phyloP scores from a whole-genome alignment of 2,329 filamentous ascomycete species.

The Pseudogymnoascus sp. region DNA sequence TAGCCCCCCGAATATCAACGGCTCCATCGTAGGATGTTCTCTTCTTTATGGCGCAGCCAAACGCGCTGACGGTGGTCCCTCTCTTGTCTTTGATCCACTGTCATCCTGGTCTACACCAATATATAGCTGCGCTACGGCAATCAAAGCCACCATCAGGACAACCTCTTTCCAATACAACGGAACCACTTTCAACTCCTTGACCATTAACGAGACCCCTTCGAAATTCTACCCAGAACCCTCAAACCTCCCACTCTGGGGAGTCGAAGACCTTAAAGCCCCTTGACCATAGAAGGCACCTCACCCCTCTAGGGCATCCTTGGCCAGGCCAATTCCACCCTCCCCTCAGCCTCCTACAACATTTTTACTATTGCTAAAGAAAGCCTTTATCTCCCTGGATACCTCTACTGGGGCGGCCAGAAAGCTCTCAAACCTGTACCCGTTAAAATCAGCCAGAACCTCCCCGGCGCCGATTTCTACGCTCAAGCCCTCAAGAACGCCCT shows the following conservation, averaged over 20 bases:
- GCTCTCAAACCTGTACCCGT: background rate
- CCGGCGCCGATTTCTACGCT: slow-evolving; percentile 6
- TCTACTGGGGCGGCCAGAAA: background rate
- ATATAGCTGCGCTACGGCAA: slow-evolving; percentile 37
- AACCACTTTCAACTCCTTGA: slow-evolving; percentile 31
- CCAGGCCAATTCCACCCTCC: slow-evolving; percentile 23
- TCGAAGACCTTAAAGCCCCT: slow-evolving; percentile 29
- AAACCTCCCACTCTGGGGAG: slow-evolving; percentile 31
- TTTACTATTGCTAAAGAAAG: background rate
- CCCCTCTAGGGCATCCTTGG: slow-evolving; percentile 38
- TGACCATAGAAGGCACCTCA: slow-evolving; percentile 21
- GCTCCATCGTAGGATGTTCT: slow-evolving; percentile 35
- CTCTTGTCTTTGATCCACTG: slow-evolving; percentile 34
- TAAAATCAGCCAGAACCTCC: background rate
- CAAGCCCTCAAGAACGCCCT: slow-evolving; percentile 23
- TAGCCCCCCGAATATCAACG: slow-evolving; percentile 36
- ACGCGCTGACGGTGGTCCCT: slow-evolving; percentile 29
- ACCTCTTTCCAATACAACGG: slow-evolving; percentile 38
- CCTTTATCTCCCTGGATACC: slow-evolving; percentile 9
- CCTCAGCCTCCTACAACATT: slow-evolving; percentile 14
- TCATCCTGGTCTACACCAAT: slow-evolving; percentile 37
- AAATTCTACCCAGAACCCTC: slow-evolving; percentile 26
- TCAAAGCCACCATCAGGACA: slow-evolving; percentile 39
- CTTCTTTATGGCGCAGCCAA: slow-evolving; percentile 35
- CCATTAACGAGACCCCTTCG: slow-evolving; percentile 29